Conservation (phyloP, 352 stramenopile species). For the Pilasporangium apinafurcum region DNA sequence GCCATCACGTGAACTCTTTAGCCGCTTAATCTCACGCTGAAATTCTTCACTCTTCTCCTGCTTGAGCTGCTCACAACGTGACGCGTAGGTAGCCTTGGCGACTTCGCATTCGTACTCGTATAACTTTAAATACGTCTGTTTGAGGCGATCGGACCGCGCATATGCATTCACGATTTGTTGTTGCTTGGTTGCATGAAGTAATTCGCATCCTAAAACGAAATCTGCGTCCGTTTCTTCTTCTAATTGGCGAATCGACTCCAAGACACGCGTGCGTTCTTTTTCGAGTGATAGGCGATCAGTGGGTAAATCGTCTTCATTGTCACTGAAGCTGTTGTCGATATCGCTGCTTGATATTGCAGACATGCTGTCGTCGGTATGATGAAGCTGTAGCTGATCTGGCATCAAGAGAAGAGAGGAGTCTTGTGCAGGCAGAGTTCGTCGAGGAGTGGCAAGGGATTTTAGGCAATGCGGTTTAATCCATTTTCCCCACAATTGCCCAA, state of each 20-base stretch:
- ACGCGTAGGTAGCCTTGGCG: slow-evolving; percentile 24
- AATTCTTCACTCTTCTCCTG: slow-evolving; percentile 42
- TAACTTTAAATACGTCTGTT: slow-evolving; percentile 16
- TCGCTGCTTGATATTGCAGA: slow-evolving; percentile 6
- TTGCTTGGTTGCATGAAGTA: slow-evolving; percentile 16
- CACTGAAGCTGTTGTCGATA: slow-evolving; percentile 7
- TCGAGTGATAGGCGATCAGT: slow-evolving; percentile 19
- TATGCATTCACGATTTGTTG: slow-evolving; percentile 17
- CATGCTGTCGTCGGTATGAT: slow-evolving; percentile 7
- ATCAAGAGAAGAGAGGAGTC: too few species aligned
- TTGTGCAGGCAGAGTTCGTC: background rate
- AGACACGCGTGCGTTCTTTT: slow-evolving; percentile 13
- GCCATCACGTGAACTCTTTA: slow-evolving; percentile 49
- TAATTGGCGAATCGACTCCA: slow-evolving; percentile 18
- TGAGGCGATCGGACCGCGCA: slow-evolving; percentile 18
- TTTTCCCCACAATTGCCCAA: too few species aligned
- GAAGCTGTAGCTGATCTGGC: background rate
- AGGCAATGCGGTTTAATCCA: too few species aligned
- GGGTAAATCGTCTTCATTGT: slow-evolving; percentile 9
- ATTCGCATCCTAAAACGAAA: slow-evolving; percentile 23
- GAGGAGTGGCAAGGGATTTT: background rate
- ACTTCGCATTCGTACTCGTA: slow-evolving; percentile 36
- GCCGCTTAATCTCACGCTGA: slow-evolving; percentile 38
- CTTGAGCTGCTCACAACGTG: slow-evolving; percentile 43
- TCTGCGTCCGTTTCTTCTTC: slow-evolving; percentile 23